phyloP scores from a whole-genome alignment of 2,329 filamentous ascomycete genomes.

The Trichoderma gracile region DNA sequence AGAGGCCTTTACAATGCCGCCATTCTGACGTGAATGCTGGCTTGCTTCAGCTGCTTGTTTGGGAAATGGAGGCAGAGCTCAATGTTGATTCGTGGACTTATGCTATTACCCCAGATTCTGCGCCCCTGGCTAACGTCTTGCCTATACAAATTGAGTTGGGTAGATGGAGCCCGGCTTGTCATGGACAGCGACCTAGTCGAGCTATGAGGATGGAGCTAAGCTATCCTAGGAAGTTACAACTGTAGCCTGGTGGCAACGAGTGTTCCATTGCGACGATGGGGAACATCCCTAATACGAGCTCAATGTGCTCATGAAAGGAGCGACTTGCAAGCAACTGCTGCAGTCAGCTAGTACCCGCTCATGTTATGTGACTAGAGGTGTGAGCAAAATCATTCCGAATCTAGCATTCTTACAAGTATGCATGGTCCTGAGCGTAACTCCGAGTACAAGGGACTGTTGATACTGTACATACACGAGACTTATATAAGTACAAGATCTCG shows the following conservation, averaged over 20 bases:
- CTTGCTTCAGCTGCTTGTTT: constrained; percentile 19
- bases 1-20: background rate
- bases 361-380: no score
- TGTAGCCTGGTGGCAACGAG: background rate
- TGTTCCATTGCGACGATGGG: background rate
- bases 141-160: background rate
- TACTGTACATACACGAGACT: no score
- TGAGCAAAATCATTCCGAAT: no score
- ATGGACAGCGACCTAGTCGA: background rate
- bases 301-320: background rate
- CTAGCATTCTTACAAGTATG: no score
- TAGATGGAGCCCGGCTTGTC: no score
- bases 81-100: constrained; percentile 15
- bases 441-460: no score
- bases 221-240: constrained; percentile 9
- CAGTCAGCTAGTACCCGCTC: background rate
- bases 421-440: no score
- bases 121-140: constrained; percentile 1
- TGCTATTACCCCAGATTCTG: constrained; percentile 15
- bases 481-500: no score
- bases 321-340: background rate
- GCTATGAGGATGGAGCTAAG: background rate
- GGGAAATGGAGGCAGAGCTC: background rate
- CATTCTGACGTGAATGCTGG: background rate
- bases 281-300: background rate